Conservation (phyloP, 129 eudicot species). For the Ambrosia trifida region DNA sequence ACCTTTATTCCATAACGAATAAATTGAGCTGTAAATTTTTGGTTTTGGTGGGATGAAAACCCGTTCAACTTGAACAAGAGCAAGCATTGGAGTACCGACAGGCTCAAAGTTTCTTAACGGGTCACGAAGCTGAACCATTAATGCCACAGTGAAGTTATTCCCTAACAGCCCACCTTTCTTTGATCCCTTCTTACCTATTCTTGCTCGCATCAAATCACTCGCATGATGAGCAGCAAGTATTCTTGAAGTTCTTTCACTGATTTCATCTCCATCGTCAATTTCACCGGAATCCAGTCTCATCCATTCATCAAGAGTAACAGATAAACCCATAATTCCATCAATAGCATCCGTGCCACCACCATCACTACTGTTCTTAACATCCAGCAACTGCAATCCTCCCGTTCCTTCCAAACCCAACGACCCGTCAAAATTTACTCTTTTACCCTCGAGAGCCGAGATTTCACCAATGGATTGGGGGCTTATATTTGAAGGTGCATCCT, state of each 20-base stretch:
- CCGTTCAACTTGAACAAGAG: slow-evolving; percentile 90
- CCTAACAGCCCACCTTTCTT: slow-evolving; percentile 78
- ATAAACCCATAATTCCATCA: slow-evolving; percentile 80
- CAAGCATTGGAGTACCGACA: slow-evolving; percentile 96
- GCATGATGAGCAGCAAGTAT: slow-evolving; percentile 97
- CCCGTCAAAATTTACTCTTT: slow-evolving; percentile 49
- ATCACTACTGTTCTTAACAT: slow-evolving; percentile 51
- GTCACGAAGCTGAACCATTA: slow-evolving; percentile 94
- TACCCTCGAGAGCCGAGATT: slow-evolving; percentile 61
- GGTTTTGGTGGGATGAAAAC: slow-evolving; percentile 79
- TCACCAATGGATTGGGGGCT: slow-evolving; percentile 57
- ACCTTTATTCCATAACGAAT: slow-evolving; percentile 31
- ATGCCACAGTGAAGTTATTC: slow-evolving; percentile 87
- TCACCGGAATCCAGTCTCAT: slow-evolving; percentile 93
- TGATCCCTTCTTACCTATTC: slow-evolving; percentile 58
- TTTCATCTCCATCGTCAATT: slow-evolving; percentile 63
- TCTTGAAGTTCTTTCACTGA: slow-evolving; percentile 78
- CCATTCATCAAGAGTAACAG: slow-evolving; percentile 92
- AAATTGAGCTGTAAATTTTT: slow-evolving; percentile 60
- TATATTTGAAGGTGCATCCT: slow-evolving; percentile 70
- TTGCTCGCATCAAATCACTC: slow-evolving; percentile 52
- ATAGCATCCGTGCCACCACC: slow-evolving; percentile 34
- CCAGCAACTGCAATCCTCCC: slow-evolving; percentile 78
- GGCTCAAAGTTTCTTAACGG: slow-evolving; percentile 84
- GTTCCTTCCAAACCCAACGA: slow-evolving; percentile 73